Evolutionary conservation across 2,329 filamentous ascomycete species (phyloP).

Genomic region (Juglanconis juglandina): DNA sequence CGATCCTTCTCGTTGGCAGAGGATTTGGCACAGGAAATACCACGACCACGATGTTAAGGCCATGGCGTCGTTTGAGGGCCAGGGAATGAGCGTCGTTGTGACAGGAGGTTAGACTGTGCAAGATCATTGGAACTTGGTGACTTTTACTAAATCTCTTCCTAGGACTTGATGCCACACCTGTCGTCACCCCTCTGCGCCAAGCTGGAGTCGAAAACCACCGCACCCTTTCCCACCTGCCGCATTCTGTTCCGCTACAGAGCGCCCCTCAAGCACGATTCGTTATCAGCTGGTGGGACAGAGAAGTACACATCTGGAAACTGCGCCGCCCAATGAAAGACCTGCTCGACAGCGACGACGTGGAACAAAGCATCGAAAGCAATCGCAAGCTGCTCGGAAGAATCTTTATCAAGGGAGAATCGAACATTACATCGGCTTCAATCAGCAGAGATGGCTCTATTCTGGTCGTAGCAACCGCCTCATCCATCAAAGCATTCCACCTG

Average conservation of each 20-base stretch:
- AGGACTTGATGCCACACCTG: conserved; percentile 83
- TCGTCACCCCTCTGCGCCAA: conserved; percentile 75
- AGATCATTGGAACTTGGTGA: not conserved
- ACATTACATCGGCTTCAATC: conserved; percentile 68
- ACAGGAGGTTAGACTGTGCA: conserved; percentile 69
- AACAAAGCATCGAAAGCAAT: conserved; percentile 46
- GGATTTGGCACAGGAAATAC: conserved; percentile 79
- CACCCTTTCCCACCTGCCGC: conserved; percentile 78
- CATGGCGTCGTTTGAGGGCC: conserved; percentile 84
- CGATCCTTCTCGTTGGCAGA: conserved; percentile 70
- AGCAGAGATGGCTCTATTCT: conserved; percentile 70
- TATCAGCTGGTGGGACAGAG: conserved; percentile 88
- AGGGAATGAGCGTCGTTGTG: conserved; percentile 78
- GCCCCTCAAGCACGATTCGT: conserved; percentile 71
- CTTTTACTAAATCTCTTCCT: conserved; percentile 28
- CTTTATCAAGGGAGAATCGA: conserved; percentile 70
- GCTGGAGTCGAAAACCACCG: conserved; percentile 78
- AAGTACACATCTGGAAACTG: conserved; percentile 77
- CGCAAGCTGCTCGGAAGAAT: conserved; percentile 68
- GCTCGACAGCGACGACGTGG: conserved; percentile 38
- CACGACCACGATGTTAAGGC: conserved; percentile 95
- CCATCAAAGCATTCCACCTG: conserved; percentile 75
- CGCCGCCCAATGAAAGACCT: conserved; percentile 45
- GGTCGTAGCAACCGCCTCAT: conserved; percentile 65
- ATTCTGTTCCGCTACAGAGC: conserved; percentile 69